Conservation (phyloP, 1,284 basidiomycete species). For the Apiotrichum montevideense region DNA sequence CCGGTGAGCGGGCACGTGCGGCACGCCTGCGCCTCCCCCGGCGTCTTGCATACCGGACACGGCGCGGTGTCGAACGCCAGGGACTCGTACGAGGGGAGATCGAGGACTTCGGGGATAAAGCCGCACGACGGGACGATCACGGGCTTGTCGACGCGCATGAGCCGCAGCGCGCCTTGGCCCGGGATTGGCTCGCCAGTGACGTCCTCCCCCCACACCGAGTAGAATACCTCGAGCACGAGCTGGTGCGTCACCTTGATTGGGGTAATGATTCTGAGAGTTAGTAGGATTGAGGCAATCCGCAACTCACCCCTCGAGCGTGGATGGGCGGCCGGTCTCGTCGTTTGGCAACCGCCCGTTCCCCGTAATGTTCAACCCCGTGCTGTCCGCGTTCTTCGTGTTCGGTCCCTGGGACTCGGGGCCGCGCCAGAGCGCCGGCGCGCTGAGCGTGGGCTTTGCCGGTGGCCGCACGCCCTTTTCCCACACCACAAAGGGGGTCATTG, state of each 20-base stretch:
- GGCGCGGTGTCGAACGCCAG: constrained; percentile 9
- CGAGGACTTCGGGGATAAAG: constrained; percentile 17
- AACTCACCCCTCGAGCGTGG: constrained; percentile 22
- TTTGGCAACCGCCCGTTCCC: constrained; percentile 30
- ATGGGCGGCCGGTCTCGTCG: constrained; percentile 31
- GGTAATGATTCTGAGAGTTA: constrained; percentile 25
- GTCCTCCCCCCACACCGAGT: constrained; percentile 36
- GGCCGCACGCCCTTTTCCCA: constrained; percentile 15
- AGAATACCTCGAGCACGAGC: constrained; percentile 41
- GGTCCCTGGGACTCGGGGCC: constrained; percentile 15
- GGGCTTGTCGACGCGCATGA: constrained; percentile 36
- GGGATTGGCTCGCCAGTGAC: constrained; percentile 22
- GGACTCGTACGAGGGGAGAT: constrained; percentile 17
- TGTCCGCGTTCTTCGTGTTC: constrained; percentile 11
- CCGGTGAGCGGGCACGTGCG: constrained; percentile 17
- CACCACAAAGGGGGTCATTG: constrained; percentile 13
- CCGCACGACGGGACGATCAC: constrained; percentile 33
- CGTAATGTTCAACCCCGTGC: constrained; percentile 13
- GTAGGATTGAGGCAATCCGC: neutral
- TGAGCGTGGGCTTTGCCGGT: constrained; percentile 15
- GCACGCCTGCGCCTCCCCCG: constrained; percentile 16
- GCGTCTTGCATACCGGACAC: constrained; percentile 19
- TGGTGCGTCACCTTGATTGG: constrained; percentile 42
- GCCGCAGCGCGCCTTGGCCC: constrained; percentile 29
- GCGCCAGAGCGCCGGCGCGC: constrained; percentile 24